These are phyloP conservation scores for Globisporangium heterothallicum DNA, from an alignment of 352 stramenopile genomes.

Conservation along the genomic window DNA sequence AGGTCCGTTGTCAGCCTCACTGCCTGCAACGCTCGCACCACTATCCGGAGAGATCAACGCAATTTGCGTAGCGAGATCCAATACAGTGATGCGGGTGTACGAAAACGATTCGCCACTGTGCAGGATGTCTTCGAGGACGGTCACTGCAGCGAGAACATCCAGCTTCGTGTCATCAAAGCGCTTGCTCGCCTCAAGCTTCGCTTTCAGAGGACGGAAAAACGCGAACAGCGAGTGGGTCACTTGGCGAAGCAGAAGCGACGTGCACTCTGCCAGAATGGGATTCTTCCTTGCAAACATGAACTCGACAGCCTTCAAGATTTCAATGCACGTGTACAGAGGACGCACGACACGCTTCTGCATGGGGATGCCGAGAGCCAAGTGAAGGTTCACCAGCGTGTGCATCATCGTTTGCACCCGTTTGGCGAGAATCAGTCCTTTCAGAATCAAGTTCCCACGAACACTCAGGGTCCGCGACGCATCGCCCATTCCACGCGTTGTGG, in stretches of 20 bases:
- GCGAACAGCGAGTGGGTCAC: constrained; percentile 75
- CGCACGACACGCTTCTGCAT: constrained; percentile 83
- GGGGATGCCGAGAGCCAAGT: constrained; percentile 82
- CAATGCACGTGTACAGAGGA: constrained; percentile 86
- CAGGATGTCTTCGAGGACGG: constrained; percentile 80
- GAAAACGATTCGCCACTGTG: constrained; percentile 79
- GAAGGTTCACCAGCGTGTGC: constrained; percentile 84
- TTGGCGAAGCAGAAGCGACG: constrained; percentile 68
- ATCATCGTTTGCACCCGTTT: constrained; percentile 89
- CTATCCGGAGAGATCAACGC: constrained; percentile 65
- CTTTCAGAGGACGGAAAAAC: constrained; percentile 80
- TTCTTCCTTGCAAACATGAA: constrained; percentile 90
- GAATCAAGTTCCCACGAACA: constrained; percentile 85
- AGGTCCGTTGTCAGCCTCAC: constrained; percentile 30
- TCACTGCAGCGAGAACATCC: constrained; percentile 77
- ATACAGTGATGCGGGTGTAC: constrained; percentile 76
- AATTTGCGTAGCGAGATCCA: constrained; percentile 78
- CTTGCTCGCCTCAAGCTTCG: constrained; percentile 77
- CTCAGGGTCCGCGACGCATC: constrained; percentile 70
- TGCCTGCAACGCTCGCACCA: constrained; percentile 23
- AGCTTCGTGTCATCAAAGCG: constrained; percentile 86
- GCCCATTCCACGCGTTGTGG: constrained; percentile 67
- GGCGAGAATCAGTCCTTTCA: constrained; percentile 88
- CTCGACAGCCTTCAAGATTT: constrained; percentile 90
- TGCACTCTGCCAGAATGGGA: constrained; percentile 69